phyloP scores from a whole-genome alignment of 2,329 filamentous ascomycete genomes.

The Hypoxylon sp. region DNA sequence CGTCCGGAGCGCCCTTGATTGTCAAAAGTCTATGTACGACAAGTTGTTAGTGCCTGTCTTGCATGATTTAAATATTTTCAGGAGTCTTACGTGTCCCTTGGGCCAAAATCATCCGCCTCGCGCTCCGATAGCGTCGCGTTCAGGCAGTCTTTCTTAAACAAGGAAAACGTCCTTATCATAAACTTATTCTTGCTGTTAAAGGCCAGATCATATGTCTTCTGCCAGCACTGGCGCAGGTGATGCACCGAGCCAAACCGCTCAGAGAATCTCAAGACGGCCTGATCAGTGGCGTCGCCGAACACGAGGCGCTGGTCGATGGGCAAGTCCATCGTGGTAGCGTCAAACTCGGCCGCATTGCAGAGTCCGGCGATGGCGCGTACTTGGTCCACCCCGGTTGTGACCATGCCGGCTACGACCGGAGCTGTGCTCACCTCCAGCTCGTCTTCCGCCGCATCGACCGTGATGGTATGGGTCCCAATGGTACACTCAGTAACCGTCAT shows the following conservation, averaged over 20 bases:
- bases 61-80: background rate
- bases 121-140: slow-evolving; percentile 53
- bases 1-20: slow-evolving; percentile 84
- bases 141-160: slow-evolving; percentile 55
- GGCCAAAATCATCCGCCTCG: slow-evolving; percentile 52
- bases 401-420: slow-evolving; percentile 44
- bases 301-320: slow-evolving; percentile 72
- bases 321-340: slow-evolving; percentile 69
- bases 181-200: slow-evolving; percentile 90
- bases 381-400: slow-evolving; percentile 64
- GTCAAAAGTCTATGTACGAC: slow-evolving; percentile 66
- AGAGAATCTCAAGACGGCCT: slow-evolving; percentile 78
- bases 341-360: slow-evolving; percentile 82
- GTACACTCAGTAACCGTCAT: slow-evolving; percentile 79
- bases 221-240: slow-evolving; percentile 72
- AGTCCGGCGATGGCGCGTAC: slow-evolving; percentile 72
- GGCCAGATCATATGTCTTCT: slow-evolving; percentile 73
- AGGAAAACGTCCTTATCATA: slow-evolving; percentile 74
- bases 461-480: slow-evolving; percentile 64
- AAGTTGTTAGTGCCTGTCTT: slow-evolving; percentile 60
- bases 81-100: slow-evolving; percentile 53
- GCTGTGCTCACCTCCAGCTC: slow-evolving; percentile 49
- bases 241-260: slow-evolving; percentile 71
- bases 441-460: slow-evolving; percentile 63
- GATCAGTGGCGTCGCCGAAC: slow-evolving; percentile 81